Evolutionary conservation across 306 rosid species (phyloP).

Genomic region (Bauhinia variegata): DNA sequence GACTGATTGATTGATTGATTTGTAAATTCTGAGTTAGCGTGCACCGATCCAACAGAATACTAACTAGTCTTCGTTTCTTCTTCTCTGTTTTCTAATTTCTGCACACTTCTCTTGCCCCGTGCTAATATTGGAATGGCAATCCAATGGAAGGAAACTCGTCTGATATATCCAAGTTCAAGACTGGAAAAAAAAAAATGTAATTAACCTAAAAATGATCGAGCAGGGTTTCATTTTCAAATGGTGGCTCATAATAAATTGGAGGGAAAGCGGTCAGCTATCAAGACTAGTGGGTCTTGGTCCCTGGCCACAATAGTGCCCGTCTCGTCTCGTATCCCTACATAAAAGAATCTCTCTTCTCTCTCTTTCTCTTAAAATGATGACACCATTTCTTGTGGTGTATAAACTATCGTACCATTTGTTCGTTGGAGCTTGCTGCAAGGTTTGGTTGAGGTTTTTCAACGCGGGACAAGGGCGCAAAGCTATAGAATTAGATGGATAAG

Average conservation of each 20-base stretch:
- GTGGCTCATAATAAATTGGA: constrained; percentile 43
- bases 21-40: too few relatives aligned
- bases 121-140: too few relatives aligned
- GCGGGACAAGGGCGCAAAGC: constrained; percentile 10
- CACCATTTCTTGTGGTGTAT: constrained; percentile 51
- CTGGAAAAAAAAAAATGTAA: not conserved
- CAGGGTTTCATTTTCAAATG: constrained; percentile 33
- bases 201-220: not conserved
- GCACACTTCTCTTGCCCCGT: too few relatives aligned
- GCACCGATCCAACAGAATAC: too few relatives aligned
- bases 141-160: too few relatives aligned
- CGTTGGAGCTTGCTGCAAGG: constrained; percentile 27
- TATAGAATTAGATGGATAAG: not conserved
- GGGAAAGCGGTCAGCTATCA: constrained; percentile 43
- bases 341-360: constrained; percentile 33
- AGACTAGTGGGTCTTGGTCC: constrained; percentile 41
- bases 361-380: constrained; percentile 35
- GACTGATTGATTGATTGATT: too few relatives aligned
- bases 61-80: too few relatives aligned
- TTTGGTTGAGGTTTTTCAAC: constrained; percentile 32
- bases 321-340: not conserved
- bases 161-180: too few relatives aligned
- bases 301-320: constrained; percentile 21
- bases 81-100: too few relatives aligned
- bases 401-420: constrained; percentile 38